Conservation (phyloP, 352 stramenopile genomes). For the Pythium monospermum region DNA sequence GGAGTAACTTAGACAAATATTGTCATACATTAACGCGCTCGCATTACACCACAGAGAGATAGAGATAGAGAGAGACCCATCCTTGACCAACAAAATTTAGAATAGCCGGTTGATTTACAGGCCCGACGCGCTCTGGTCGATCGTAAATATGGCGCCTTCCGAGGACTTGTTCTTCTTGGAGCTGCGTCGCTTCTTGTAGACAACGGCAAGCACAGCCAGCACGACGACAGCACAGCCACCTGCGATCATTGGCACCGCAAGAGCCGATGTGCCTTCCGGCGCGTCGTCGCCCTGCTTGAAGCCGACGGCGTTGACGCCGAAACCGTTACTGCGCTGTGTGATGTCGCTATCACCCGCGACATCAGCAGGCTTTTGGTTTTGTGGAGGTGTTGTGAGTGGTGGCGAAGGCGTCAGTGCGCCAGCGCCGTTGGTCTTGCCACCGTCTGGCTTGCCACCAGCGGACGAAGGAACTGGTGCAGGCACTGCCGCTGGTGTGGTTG, state of each 20-base stretch:
- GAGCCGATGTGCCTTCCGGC: neutral
- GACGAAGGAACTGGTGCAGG: neutral
- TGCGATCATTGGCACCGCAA: conserved; percentile 23
- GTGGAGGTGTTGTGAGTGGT: conserved; percentile 8
- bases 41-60: conserved; percentile 29
- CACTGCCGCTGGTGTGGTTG: neutral
- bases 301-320: conserved; percentile 28
- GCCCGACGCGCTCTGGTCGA: conserved; percentile 66
- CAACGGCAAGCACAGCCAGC: conserved; percentile 38
- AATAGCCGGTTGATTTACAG: conserved; percentile 46
- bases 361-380: conserved; percentile 1
- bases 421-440: conserved; percentile 8
- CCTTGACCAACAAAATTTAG: neutral
- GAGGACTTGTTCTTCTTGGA: conserved; percentile 45
- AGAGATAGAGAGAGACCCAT: conserved; percentile 11
- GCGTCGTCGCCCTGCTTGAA: conserved; percentile 34
- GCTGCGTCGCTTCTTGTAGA: conserved; percentile 66
- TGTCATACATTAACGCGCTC: conserved; percentile 23
- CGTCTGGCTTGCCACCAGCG: conserved; percentile 5
- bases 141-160: conserved; percentile 65
- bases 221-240: conserved; percentile 34
- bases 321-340: too few species aligned
- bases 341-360: neutral
- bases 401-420: conserved; percentile 5
- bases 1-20: conserved; percentile 14